phyloP scores from a whole-genome alignment of 2,329 filamentous ascomycete species.

The Xylaria sp. region DNA sequence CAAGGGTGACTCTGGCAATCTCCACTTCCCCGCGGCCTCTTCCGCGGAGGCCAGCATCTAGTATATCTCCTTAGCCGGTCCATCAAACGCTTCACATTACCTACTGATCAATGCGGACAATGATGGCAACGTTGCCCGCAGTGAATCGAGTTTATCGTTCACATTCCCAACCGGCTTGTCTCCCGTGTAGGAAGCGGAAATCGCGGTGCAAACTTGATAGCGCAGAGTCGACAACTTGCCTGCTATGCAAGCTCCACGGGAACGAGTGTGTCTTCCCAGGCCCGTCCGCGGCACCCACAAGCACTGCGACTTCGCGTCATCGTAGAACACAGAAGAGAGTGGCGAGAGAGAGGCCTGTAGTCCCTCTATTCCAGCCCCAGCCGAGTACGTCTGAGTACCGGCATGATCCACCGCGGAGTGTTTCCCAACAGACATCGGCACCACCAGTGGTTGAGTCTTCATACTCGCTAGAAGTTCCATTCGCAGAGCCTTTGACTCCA shows the following conservation, averaged over 20 bases:
- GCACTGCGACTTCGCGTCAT: neutral
- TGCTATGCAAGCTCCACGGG: neutral
- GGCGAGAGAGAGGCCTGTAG: neutral
- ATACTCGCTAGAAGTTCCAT: neutral
- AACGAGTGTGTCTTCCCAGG: constrained; percentile 6
- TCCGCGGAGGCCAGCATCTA: neutral
- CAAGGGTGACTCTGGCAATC: neutral
- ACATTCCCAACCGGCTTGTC: neutral
- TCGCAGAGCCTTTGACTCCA: neutral
- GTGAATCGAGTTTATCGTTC: neutral
- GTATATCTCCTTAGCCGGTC: neutral
- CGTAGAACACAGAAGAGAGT: neutral
- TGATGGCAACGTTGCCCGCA: neutral
- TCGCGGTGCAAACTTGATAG: constrained; percentile 9
- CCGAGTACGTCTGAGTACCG: neutral
- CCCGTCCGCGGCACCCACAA: neutral
- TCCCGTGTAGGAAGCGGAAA: constrained; percentile 5
- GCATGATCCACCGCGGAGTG: neutral
- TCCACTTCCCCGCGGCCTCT: neutral
- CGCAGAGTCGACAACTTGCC: neutral
- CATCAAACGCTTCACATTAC: neutral
- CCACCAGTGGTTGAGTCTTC: neutral
- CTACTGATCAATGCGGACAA: neutral
- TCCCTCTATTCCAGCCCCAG: neutral
- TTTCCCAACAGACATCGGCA: neutral